Conservation (phyloP, 108 stramenopile species). For the Skeletonema grethae region DNA sequence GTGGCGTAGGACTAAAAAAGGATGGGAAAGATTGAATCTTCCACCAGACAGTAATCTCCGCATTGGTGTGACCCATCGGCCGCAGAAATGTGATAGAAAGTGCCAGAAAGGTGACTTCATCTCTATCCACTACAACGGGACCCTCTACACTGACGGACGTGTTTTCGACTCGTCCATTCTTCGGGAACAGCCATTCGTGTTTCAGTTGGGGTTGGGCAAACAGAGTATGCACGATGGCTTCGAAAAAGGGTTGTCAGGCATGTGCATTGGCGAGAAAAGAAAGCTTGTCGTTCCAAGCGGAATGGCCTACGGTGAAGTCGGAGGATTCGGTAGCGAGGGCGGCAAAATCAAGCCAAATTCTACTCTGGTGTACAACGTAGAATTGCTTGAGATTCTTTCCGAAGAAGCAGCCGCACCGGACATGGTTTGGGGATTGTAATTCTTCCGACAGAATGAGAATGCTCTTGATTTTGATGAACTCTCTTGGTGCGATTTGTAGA, state of each 20-base stretch:
- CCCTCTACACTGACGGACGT: constrained; percentile 41
- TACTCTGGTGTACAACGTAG: constrained; percentile 41
- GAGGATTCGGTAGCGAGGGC: constrained; percentile 28
- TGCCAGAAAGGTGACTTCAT: constrained; percentile 39
- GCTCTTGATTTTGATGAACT: too few species aligned
- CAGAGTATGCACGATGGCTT: constrained; percentile 50
- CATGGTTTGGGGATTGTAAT: constrained; percentile 35
- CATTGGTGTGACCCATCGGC: constrained; percentile 30
- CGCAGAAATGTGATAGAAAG: constrained; percentile 20
- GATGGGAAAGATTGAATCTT: constrained; percentile 25
- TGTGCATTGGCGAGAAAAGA: constrained; percentile 89
- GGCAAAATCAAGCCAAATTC: constrained; percentile 29
- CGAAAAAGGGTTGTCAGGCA: constrained; percentile 83
- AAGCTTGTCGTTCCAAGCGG: constrained; percentile 83
- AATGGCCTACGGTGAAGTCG: constrained; percentile 83
- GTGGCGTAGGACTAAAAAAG: constrained; percentile 17
- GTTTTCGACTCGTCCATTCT: constrained; percentile 46
- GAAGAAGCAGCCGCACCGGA: constrained; percentile 26
- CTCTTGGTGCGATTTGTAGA: too few species aligned
- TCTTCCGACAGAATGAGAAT: too few species aligned
- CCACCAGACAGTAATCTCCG: constrained; percentile 17
- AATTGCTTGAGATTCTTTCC: constrained; percentile 33
- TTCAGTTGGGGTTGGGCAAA: constrained; percentile 42
- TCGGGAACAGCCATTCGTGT: constrained; percentile 40
- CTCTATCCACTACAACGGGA: constrained; percentile 49